Percentiles rank a stretch among this genome's conserved stretches.
phyloP scores from a whole-genome alignment of 2,329 filamentous ascomycete species.

The Hypoxylon sp. region DNA sequence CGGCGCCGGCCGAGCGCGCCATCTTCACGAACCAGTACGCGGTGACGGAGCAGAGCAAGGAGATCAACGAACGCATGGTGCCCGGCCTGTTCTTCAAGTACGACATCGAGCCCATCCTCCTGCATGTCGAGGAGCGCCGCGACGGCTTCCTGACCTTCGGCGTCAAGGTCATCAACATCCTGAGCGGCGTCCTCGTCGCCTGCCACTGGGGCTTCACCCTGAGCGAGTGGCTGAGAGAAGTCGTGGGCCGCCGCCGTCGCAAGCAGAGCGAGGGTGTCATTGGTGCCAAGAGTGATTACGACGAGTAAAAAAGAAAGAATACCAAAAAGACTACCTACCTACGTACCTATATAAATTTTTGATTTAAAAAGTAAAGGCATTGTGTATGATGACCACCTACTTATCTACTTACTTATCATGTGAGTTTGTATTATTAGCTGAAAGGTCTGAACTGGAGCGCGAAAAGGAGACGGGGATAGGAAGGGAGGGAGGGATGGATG shows the following conservation, averaged over 20 bases:
- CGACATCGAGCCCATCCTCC: slow-evolving; percentile 93
- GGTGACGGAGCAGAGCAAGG: slow-evolving; percentile 85
- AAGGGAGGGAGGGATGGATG: slow-evolving; percentile 1
- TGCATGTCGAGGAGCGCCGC: slow-evolving; percentile 84
- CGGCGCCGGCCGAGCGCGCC: slow-evolving; percentile 57
- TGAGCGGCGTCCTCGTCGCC: slow-evolving; percentile 89
- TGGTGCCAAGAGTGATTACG: slow-evolving; percentile 54
- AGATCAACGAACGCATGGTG: slow-evolving; percentile 73
- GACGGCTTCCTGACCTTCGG: slow-evolving; percentile 77
- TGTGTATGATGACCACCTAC: too few species aligned
- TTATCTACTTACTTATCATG: too few species aligned
- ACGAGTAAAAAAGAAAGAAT: slow-evolving; percentile 38
- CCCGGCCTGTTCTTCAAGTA: slow-evolving; percentile 99
- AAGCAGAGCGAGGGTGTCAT: slow-evolving; percentile 59
- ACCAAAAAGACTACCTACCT: not conserved
- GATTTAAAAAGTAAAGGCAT: too few species aligned
- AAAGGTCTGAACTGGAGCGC: not conserved
- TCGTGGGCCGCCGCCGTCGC: slow-evolving; percentile 59
- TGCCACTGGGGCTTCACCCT: slow-evolving; percentile 94
- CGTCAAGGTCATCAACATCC: slow-evolving; percentile 87
- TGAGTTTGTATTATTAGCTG: slow-evolving; percentile 15
- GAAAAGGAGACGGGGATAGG: not conserved
- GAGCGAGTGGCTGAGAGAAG: slow-evolving; percentile 74
- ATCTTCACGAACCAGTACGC: slow-evolving; percentile 98
- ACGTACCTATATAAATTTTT: too few species aligned